phyloP scores from a whole-genome alignment of 2,329 filamentous ascomycete species.

The Setomelanomma holmii region DNA sequence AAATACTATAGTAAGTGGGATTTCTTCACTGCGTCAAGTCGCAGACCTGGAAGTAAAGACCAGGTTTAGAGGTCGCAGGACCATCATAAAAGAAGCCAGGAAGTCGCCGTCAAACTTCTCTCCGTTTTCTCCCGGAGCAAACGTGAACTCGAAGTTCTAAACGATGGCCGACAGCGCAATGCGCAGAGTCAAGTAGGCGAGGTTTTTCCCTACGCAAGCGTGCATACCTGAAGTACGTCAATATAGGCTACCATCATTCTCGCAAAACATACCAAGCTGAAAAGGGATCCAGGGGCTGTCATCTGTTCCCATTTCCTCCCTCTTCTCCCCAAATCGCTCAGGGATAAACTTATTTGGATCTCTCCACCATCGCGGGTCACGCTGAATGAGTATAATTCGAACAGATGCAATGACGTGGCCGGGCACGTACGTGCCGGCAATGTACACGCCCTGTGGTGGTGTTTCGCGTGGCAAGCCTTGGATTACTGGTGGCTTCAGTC shows the following conservation, averaged over 20 bases:
- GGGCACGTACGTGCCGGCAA: conserved; percentile 18
- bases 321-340: conserved; percentile 21
- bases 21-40: background rate
- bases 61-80: conserved; percentile 36
- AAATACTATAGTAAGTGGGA: background rate
- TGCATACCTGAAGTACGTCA: conserved; percentile 7
- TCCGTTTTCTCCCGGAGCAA: conserved; percentile 24
- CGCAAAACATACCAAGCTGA: conserved; percentile 17
- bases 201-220: conserved; percentile 22
- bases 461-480: conserved; percentile 48
- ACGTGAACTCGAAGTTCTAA: conserved; percentile 19
- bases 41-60: conserved; percentile 25
- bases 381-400: conserved; percentile 15
- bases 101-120: conserved; percentile 27
- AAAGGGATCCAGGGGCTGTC: conserved; percentile 20
- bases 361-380: conserved; percentile 19
- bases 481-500: conserved; percentile 50
- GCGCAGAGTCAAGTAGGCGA: conserved; percentile 21
- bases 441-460: conserved; percentile 44
- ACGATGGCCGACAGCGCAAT: conserved; percentile 17
- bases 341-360: conserved; percentile 20
- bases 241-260: conserved; percentile 12
- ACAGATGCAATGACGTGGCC: conserved; percentile 16
- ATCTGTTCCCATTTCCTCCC: conserved; percentile 21
- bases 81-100: conserved; percentile 29